Conservation (phyloP, 495 filamentous ascomycete genomes). For the Physcia stellaris region DNA sequence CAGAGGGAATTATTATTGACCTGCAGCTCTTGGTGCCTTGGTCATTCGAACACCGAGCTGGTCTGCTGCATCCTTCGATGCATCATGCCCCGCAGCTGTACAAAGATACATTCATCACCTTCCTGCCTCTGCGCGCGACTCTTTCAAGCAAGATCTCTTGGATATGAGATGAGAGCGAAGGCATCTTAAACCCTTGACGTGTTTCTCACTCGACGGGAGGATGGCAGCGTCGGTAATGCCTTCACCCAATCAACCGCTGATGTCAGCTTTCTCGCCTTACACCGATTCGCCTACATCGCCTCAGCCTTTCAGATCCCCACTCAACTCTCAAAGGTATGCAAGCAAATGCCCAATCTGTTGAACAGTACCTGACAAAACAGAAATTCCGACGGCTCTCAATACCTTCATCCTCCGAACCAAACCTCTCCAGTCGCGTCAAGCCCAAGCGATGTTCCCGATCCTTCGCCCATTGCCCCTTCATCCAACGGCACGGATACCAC, state of each 20-base stretch:
- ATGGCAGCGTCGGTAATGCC: constrained; percentile 16
- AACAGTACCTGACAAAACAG: constrained; percentile 1
- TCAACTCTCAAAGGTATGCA: constrained; percentile 1
- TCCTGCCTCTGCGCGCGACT: too few relatives aligned
- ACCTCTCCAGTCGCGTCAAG: constrained; percentile 12
- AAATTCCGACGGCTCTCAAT: constrained; percentile 12
- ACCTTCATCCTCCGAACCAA: constrained; percentile 14
- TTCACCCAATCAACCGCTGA: constrained; percentile 13
- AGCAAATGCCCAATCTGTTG: constrained; percentile 6
- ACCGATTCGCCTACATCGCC: constrained; percentile 18
- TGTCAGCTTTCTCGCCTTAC: constrained; percentile 19
- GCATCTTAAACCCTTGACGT: too few relatives aligned
- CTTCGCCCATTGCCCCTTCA: constrained; percentile 52
- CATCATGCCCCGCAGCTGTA: too few relatives aligned
- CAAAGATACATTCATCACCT: too few relatives aligned
- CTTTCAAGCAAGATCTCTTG: too few relatives aligned
- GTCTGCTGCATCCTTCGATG: too few relatives aligned
- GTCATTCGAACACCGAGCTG: too few relatives aligned
- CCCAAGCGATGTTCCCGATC: constrained; percentile 31
- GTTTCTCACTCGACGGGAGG: too few relatives aligned
- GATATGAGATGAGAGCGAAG: too few relatives aligned
- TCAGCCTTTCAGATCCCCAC: constrained; percentile 13
- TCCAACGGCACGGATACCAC: constrained; percentile 59
- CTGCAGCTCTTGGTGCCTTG: too few relatives aligned
- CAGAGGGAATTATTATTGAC: too few relatives aligned